Percentiles rank a stretch among this genome's conserved stretches.
These are phyloP conservation scores for Suillus clintonianus DNA, from an alignment of 768 basidiomycete genomes.

Conservation along the genomic window DNA sequence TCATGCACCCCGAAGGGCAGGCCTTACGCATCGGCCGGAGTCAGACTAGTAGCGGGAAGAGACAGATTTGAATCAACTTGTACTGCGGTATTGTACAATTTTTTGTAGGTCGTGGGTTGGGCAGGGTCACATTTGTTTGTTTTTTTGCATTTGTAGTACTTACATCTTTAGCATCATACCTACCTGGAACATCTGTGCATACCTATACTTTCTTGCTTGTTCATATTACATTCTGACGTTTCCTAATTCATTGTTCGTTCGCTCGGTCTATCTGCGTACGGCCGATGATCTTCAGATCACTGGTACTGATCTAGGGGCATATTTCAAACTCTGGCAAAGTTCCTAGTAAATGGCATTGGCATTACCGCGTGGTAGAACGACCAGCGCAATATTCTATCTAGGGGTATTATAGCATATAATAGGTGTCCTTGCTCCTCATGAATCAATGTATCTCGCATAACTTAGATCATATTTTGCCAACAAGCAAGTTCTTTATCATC, in stretches of 20 bases:
- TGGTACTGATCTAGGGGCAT: background rate
- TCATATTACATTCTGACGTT: background rate
- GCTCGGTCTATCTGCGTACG: too few species aligned
- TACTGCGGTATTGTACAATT: background rate
- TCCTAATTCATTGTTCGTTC: background rate
- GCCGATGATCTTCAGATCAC: too few species aligned
- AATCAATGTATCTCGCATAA: background rate
- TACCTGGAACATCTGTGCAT: conserved; percentile 1
- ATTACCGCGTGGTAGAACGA: background rate
- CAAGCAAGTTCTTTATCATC: conserved; percentile 77
- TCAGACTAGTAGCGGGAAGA: background rate
- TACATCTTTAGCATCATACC: conserved; percentile 1
- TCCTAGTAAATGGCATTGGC: background rate
- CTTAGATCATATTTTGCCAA: conserved; percentile 74
- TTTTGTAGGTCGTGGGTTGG: background rate
- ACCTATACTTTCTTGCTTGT: background rate
- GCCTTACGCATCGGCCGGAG: background rate
- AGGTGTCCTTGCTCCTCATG: background rate
- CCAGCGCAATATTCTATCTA: background rate
- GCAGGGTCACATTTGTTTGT: background rate
- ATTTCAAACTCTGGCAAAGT: background rate
- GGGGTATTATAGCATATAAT: background rate
- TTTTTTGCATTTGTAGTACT: background rate
- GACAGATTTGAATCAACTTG: background rate
- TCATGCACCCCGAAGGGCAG: background rate